A percentile compares a stretch with the other conserved stretches of the same genome.
Conservation (phyloP, 345 rosid species). For the Salix brachista region DNA sequence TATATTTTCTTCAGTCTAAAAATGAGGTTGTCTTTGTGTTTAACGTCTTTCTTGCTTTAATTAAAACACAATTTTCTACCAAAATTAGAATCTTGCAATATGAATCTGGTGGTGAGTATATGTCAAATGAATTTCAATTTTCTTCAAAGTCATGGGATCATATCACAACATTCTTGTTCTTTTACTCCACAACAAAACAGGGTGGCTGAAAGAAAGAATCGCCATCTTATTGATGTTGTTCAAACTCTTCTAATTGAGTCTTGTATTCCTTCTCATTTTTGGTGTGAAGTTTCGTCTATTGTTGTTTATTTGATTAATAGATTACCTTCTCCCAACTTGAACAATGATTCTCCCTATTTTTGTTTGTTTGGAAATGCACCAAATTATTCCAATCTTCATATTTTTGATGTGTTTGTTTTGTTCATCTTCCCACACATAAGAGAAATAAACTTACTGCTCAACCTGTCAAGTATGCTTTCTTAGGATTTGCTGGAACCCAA, state of each 20-base stretch:
- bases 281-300: no score
- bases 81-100: neutral
- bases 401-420: no score
- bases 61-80: neutral
- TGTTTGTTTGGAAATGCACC: no score
- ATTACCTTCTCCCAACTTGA: neutral
- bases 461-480: no score
- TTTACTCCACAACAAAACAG: neutral
- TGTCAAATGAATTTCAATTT: conserved; percentile 5
- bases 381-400: no score
- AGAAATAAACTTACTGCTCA: no score
- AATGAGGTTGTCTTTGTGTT: neutral
- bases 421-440: no score
- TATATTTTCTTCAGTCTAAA: neutral
- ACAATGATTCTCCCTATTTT: neutral
- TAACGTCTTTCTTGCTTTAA: neutral
- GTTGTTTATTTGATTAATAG: no score
- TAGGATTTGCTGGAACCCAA: no score
- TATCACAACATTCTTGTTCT: neutral
- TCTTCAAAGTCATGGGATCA: neutral
- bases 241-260: no score
- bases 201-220: neutral
- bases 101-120: conserved; percentile 5
- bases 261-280: no score
- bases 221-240: conserved; percentile 3